A percentile compares a stretch with the other conserved stretches of the same genome.
These are phyloP conservation scores for Agapanthus africanus DNA, from an alignment of 106 monocot species.

Conservation along the genomic window DNA sequence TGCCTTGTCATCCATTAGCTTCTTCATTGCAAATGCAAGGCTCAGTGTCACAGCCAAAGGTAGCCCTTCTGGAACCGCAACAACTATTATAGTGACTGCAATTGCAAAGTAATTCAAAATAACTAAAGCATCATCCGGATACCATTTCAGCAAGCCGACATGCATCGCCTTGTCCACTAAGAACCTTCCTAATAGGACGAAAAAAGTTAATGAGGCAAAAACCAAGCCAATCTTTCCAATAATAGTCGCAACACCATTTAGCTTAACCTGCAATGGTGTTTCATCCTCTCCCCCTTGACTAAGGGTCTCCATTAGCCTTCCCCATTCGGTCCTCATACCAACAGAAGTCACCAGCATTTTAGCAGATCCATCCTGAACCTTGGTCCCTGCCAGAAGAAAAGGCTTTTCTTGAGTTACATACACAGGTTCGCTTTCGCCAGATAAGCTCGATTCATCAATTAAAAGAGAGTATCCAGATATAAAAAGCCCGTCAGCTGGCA, in stretches of 20 bases:
- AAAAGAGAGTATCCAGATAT: no score
- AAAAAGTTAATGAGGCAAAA: slow-evolving; percentile 73
- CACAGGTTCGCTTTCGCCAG: no score
- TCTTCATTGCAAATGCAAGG: slow-evolving; percentile 97
- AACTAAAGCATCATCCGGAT: slow-evolving; percentile 44
- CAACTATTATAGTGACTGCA: slow-evolving; percentile 87
- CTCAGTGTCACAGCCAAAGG: slow-evolving; percentile 96
- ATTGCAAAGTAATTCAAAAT: slow-evolving; percentile 85
- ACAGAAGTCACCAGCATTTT: no score
- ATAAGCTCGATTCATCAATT: no score
- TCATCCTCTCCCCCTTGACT: no score
- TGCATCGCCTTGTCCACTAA: slow-evolving; percentile 32
- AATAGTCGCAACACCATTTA: slow-evolving; percentile 95
- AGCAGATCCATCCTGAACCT: no score
- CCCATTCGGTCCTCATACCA: no score
- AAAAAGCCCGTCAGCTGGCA: no score
- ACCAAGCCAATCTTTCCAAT: slow-evolving; percentile 92
- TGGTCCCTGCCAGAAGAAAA: no score
- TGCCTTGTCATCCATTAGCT: slow-evolving; percentile 83
- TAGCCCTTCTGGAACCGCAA: slow-evolving; percentile 97
- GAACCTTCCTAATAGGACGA: slow-evolving; percentile 63
- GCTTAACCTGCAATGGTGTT: slow-evolving; percentile 22
- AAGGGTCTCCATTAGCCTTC: no score
- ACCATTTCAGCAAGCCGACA: slow-evolving; percentile 52
- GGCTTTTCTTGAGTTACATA: no score